Conservation (phyloP, 768 basidiomycete genomes). For the Leccinum rimulosum region DNA sequence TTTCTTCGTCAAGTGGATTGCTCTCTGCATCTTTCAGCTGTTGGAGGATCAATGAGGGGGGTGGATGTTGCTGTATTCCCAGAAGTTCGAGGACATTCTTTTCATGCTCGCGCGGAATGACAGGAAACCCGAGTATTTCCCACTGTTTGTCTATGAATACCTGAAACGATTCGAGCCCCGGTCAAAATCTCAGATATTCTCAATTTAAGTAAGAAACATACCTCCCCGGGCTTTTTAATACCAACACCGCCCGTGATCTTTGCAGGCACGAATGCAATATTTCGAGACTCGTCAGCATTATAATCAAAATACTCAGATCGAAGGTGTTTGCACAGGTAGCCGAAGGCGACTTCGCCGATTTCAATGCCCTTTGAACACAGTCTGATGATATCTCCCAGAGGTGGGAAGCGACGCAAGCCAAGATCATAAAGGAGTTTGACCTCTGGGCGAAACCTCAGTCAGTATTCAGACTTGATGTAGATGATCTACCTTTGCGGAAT, state of each 20-base stretch:
- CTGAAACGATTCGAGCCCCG: no score
- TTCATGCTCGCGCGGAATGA: no score
- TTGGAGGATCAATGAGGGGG: constrained; percentile 51
- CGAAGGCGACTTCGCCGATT: constrained; percentile 56
- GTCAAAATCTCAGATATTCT: no score
- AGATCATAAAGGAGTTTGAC: background rate
- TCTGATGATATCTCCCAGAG: background rate
- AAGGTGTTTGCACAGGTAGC: constrained; percentile 67
- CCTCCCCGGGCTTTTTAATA: no score
- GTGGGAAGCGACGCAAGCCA: background rate
- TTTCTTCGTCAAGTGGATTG: constrained; percentile 47
- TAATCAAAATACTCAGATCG: constrained; percentile 17
- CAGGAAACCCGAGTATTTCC: no score
- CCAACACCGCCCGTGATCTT: no score
- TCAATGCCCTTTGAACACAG: constrained; percentile 15
- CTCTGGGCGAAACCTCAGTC: background rate
- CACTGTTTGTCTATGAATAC: no score
- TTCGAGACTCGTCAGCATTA: constrained; percentile 54
- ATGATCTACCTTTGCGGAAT: background rate
- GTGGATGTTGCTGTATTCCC: constrained; percentile 44
- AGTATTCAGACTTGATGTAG: background rate
- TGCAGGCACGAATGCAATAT: no score
- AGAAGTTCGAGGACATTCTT: no score
- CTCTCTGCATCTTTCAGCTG: constrained; percentile 39
- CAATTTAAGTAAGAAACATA: no score